These are phyloP conservation scores for Suillus weaverae DNA, from an alignment of 768 basidiomycete genomes.

Conservation along the genomic window DNA sequence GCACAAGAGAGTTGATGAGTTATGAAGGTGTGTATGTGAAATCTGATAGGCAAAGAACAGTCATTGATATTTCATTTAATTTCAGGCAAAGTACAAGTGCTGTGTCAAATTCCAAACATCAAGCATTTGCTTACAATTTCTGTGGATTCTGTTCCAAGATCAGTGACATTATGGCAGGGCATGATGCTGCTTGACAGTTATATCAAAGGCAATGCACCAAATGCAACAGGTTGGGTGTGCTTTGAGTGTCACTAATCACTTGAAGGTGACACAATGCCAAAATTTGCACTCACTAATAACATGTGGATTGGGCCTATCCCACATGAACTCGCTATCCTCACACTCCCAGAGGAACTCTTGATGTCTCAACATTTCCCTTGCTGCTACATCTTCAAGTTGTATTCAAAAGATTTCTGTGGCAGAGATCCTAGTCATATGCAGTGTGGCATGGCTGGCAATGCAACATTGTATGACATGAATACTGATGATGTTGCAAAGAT, in stretches of 20 bases:
- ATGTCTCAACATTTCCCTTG: slow-evolving; percentile 33
- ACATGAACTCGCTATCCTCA: slow-evolving; percentile 24
- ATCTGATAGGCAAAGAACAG: no score
- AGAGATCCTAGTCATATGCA: slow-evolving; percentile 11
- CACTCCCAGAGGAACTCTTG: slow-evolving; percentile 36
- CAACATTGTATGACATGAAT: slow-evolving; percentile 32
- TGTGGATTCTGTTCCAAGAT: no score
- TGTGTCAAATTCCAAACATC: no score
- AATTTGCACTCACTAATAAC: slow-evolving; percentile 35
- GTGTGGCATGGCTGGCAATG: slow-evolving; percentile 33
- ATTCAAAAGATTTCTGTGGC: slow-evolving; percentile 21
- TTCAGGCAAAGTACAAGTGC: no score
- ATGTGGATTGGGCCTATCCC: slow-evolving; percentile 42
- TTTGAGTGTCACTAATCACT: background rate
- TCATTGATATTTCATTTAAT: no score
- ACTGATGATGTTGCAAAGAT: background rate
- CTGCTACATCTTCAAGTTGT: slow-evolving; percentile 39
- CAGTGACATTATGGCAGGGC: background rate
- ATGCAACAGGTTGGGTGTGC: background rate
- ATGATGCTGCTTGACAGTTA: background rate
- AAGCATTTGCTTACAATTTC: no score
- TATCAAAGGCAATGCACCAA: background rate
- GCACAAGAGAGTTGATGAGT: background rate
- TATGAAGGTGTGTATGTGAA: background rate
- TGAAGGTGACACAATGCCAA: background rate